Evolutionary conservation across 2,329 filamentous ascomycete species (phyloP).

Genomic region (Cytospora leucostoma): DNA sequence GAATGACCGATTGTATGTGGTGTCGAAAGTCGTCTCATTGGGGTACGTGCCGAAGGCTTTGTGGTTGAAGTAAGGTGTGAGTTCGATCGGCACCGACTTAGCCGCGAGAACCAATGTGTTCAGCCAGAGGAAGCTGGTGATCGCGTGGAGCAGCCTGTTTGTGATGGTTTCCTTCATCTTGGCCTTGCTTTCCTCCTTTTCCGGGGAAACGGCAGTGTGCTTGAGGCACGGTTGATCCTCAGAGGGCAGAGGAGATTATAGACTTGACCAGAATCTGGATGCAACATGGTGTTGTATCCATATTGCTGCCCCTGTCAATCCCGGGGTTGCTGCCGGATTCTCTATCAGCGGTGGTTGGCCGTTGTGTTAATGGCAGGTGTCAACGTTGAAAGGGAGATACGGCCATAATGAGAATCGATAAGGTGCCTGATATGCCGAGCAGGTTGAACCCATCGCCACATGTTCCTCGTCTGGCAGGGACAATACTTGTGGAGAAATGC

Average conservation of each 20-base stretch:
- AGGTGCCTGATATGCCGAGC: slow-evolving; percentile 18
- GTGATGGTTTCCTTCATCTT: slow-evolving; percentile 6
- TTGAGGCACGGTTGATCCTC: neutral
- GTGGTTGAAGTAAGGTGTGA: slow-evolving; percentile 47
- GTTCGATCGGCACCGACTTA: slow-evolving; percentile 36
- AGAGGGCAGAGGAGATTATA: neutral
- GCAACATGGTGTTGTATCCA: slow-evolving; percentile 16
- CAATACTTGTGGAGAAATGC: neutral
- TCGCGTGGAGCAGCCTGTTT: neutral
- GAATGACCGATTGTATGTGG: slow-evolving; percentile 42
- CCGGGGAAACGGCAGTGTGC: neutral
- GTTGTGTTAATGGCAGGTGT: neutral
- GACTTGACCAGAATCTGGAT: neutral
- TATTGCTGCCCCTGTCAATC: slow-evolving; percentile 1
- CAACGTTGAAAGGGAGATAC: slow-evolving; percentile 1
- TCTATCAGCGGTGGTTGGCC: slow-evolving; percentile 7
- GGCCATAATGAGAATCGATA: slow-evolving; percentile 17
- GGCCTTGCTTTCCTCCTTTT: neutral
- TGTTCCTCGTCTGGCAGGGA: slow-evolving; percentile 11
- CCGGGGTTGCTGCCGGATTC: neutral
- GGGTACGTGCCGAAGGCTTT: slow-evolving; percentile 48
- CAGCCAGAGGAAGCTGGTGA: slow-evolving; percentile 12
- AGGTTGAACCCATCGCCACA: slow-evolving; percentile 1
- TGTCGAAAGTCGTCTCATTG: slow-evolving; percentile 49
- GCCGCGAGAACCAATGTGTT: slow-evolving; percentile 5